Evolutionary conservation across 768 basidiomycete genomes (phyloP).

Genomic region (Russula ochroleuca): DNA sequence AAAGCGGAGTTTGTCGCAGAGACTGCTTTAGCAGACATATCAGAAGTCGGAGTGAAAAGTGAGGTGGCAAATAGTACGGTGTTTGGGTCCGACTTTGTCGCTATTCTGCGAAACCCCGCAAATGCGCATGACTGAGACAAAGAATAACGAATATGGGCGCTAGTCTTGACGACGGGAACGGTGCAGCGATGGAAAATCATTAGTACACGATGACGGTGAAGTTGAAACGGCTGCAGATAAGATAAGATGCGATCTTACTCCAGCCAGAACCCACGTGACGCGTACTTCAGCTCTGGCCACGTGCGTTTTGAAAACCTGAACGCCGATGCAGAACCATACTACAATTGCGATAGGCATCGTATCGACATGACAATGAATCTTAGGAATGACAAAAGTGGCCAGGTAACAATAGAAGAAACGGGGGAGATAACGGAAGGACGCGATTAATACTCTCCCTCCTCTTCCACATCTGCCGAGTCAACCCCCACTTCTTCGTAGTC

Average conservation of each 20-base stretch:
- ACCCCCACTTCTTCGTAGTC: slow-evolving; percentile 85
- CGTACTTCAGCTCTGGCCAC: too few relatives aligned
- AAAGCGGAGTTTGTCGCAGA: slow-evolving; percentile 67
- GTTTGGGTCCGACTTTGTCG: slow-evolving; percentile 9
- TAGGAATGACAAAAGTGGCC: not conserved
- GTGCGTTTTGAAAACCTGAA: not conserved
- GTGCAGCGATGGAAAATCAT: slow-evolving; percentile 5
- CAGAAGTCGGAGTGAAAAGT: not conserved
- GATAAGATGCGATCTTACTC: not conserved
- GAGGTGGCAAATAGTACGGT: not conserved
- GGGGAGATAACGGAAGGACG: too few relatives aligned
- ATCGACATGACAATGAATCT: not conserved
- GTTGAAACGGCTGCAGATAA: not conserved
- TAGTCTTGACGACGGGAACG: not conserved
- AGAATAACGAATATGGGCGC: too few relatives aligned
- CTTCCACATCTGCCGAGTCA: slow-evolving; percentile 48
- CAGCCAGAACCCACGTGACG: too few relatives aligned
- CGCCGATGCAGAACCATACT: not conserved
- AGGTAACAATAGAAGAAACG: too few relatives aligned
- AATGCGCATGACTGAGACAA: not conserved
- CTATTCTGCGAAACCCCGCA: not conserved
- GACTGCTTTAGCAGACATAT: slow-evolving; percentile 4
- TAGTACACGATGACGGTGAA: too few relatives aligned
- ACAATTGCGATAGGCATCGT: slow-evolving; percentile 9
- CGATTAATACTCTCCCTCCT: slow-evolving; percentile 46